Evolutionary conservation across 805 yeast species (phyloP).

Genomic region (Ogataea ganodermae): DNA sequence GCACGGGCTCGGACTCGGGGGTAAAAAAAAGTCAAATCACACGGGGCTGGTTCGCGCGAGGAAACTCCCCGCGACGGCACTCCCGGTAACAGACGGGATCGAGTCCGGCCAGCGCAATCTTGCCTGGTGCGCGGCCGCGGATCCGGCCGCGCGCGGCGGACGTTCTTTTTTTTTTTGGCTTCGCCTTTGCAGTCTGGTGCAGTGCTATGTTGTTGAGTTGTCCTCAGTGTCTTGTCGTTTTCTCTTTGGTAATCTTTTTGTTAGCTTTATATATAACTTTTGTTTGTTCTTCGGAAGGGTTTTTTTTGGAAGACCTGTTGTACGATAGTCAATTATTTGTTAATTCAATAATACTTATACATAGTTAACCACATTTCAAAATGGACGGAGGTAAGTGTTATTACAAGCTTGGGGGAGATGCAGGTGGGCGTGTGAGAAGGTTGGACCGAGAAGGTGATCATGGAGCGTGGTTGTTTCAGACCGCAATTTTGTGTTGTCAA

Average conservation of each 20-base stretch:
- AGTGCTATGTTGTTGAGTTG: slow-evolving; percentile 24
- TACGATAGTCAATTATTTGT: slow-evolving; percentile 21
- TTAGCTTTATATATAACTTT: slow-evolving; percentile 16
- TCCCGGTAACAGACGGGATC: slow-evolving; percentile 1
- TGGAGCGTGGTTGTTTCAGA: not conserved
- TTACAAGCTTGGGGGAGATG: not conserved
- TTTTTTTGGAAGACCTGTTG: slow-evolving; percentile 7
- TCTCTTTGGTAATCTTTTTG: slow-evolving; percentile 12
- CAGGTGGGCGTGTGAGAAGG: not conserved
- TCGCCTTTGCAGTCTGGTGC: slow-evolving; percentile 9
- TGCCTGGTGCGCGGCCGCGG: not conserved
- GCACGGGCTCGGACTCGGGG: not conserved
- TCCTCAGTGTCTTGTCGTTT: slow-evolving; percentile 18
- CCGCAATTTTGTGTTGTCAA: not conserved
- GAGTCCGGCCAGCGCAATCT: not conserved
- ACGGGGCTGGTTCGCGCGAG: not conserved
- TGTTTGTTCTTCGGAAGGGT: slow-evolving; percentile 11
- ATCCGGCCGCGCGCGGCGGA: slow-evolving; percentile 7
- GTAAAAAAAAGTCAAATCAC: not conserved
- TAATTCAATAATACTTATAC: slow-evolving; percentile 18
- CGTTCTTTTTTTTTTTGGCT: slow-evolving; percentile 4
- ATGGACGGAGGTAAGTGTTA: slow-evolving; percentile 62
- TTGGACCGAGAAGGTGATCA: not conserved
- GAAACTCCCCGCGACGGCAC: not conserved
- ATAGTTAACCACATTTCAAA: slow-evolving; percentile 30